Conservation (phyloP, 192 early-diverging fungal species). For the Umbelopsis vinacea region DNA sequence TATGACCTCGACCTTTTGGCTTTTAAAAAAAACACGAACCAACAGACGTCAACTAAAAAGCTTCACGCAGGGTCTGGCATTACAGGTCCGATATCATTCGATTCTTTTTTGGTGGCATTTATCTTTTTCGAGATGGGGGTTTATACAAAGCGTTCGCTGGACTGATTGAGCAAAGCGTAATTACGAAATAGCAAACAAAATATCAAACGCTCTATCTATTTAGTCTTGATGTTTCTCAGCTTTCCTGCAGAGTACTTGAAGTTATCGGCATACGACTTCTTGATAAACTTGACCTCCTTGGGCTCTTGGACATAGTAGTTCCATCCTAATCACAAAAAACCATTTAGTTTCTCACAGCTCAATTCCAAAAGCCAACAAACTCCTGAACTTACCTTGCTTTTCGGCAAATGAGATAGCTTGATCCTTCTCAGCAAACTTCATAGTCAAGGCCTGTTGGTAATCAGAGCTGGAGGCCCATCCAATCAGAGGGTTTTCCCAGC, state of each 20-base stretch:
- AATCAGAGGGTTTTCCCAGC: conserved; percentile 94
- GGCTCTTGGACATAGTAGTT: conserved; percentile 92
- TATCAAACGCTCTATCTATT: conserved; percentile 57
- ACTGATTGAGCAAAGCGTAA: neutral
- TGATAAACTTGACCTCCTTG: conserved; percentile 74
- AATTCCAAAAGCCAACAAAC: no score
- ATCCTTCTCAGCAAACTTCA: conserved; percentile 88
- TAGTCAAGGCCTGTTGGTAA: conserved; percentile 74
- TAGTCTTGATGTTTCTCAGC: conserved; percentile 83
- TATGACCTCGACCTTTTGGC: no score
- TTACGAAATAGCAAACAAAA: neutral
- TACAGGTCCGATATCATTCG: neutral
- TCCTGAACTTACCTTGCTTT: conserved; percentile 70
- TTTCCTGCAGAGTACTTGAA: conserved; percentile 84
- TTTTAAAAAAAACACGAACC: no score
- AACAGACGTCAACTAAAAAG: no score
- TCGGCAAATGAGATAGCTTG: conserved; percentile 95
- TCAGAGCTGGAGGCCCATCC: conserved; percentile 92
- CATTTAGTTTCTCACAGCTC: no score
- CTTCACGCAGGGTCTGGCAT: neutral
- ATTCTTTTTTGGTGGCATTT: neutral
- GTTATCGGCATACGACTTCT: conserved; percentile 92
- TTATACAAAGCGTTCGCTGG: conserved; percentile 23
- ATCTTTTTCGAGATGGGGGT: neutral
- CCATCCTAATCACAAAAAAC: conserved; percentile 56